phyloP scores from a whole-genome alignment of 805 yeast species.

The Vanderwaltozyma yarrowii region DNA sequence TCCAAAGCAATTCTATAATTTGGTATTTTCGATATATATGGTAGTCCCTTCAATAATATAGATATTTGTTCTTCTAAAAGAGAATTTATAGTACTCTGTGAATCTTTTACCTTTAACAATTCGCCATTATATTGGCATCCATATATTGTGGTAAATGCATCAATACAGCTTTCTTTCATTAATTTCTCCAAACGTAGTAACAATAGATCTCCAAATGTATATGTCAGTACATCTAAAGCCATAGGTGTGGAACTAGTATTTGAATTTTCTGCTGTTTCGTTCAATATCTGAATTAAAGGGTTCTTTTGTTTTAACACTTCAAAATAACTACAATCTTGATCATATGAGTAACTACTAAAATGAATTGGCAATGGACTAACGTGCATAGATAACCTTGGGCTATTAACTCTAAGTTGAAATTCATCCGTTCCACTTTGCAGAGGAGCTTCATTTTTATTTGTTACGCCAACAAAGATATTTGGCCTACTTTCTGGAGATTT shows the following conservation, averaged over 20 bases:
- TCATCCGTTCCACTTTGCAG: constrained; percentile 5
- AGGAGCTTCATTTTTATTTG: constrained; percentile 4
- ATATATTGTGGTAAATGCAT: constrained; percentile 18
- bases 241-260: not conserved
- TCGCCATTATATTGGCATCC: constrained; percentile 16
- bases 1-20: constrained; percentile 19
- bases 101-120: constrained; percentile 7
- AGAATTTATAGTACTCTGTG: constrained; percentile 5
- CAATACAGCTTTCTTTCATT: constrained; percentile 18
- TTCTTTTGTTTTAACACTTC: not conserved
- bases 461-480: constrained; percentile 42
- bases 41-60: constrained; percentile 10
- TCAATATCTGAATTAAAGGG: constrained; percentile 4
- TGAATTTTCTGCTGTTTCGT: constrained; percentile 2
- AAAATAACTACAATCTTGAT: constrained; percentile 4
- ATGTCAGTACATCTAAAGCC: constrained; percentile 1
- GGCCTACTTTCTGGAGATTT: constrained; percentile 40
- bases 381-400: not conserved
- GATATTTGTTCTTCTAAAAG: constrained; percentile 19
- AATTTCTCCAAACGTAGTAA: constrained; percentile 15
- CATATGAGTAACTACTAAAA: constrained; percentile 5
- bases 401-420: constrained; percentile 5
- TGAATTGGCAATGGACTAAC: constrained; percentile 11
- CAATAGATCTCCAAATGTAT: constrained; percentile 16
- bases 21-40: constrained; percentile 16